phyloP scores from a whole-genome alignment of 495 filamentous ascomycete species.

The Friedmanniomyces simplex region DNA sequence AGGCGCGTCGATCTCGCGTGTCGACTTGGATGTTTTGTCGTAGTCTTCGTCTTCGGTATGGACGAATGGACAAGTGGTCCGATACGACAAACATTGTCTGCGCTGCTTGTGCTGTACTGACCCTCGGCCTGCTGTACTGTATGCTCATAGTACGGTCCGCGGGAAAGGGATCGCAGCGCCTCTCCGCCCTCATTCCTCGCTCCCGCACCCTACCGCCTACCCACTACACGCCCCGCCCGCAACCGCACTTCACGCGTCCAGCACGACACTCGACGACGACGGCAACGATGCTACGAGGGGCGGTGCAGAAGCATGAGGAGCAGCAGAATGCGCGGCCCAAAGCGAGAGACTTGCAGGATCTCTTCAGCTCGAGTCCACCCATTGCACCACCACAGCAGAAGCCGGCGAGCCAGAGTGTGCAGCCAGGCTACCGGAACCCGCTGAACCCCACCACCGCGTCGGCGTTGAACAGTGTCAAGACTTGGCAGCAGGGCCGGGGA shows the following conservation, averaged over 20 bases:
- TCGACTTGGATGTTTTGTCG: no score
- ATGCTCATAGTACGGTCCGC: slow-evolving; percentile 17
- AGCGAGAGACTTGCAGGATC: slow-evolving; percentile 2
- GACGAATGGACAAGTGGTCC: not conserved
- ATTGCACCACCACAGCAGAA: not conserved
- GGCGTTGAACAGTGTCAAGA: slow-evolving; percentile 1
- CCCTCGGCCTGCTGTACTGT: slow-evolving; percentile 11
- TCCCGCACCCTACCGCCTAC: not conserved
- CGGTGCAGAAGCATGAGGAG: slow-evolving; percentile 19
- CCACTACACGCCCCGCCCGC: not conserved
- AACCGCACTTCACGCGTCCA: not conserved
- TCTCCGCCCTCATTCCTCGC: slow-evolving; percentile 7
- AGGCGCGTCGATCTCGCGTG: not conserved
- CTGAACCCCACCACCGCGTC: slow-evolving; percentile 14
- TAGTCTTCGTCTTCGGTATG: not conserved
- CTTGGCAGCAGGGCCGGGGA: not conserved
- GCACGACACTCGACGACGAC: not conserved
- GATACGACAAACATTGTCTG: not conserved
- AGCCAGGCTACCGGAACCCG: slow-evolving; percentile 21
- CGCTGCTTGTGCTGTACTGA: not conserved
- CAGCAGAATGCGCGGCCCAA: not conserved
- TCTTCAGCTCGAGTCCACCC: slow-evolving; percentile 16
- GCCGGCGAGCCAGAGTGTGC: not conserved
- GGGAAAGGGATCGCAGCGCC: slow-evolving; percentile 12
- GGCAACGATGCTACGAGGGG: slow-evolving; percentile 17